A percentile compares a stretch with the other conserved stretches of the same genome.
Conservation (phyloP, 495 filamentous ascomycete genomes). For the Penicillium steckii region DNA sequence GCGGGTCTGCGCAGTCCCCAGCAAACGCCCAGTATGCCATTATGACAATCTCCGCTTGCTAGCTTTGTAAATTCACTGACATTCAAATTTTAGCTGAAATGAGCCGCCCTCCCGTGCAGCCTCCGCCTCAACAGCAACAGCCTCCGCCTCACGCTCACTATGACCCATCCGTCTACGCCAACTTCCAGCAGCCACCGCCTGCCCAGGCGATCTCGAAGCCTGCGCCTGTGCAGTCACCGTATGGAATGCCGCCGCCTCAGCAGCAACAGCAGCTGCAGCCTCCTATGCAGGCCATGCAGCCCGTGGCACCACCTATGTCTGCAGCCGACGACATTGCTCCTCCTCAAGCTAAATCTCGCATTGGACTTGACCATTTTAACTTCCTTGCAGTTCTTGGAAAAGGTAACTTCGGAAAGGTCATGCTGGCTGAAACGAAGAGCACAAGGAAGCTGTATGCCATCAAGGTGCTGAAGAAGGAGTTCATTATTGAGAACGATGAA, state of each 20-base stretch:
- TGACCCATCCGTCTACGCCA: constrained; percentile 70
- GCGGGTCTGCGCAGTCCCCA: constrained; percentile 30
- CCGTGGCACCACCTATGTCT: constrained; percentile 40
- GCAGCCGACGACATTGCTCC: constrained; percentile 56
- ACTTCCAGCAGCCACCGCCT: constrained; percentile 49
- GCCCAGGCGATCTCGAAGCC: constrained; percentile 30
- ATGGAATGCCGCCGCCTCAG: constrained; percentile 27
- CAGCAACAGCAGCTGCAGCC: constrained; percentile 15
- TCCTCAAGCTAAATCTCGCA: constrained; percentile 68
- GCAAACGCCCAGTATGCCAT: constrained; percentile 37
- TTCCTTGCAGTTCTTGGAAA: constrained; percentile 98
- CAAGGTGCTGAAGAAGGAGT: constrained; percentile 99
- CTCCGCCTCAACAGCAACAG: constrained; percentile 14
- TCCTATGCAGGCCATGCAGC: constrained; percentile 26
- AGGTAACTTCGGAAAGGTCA: constrained; percentile 99
- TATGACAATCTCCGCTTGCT: neutral
- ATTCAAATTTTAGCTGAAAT: constrained; percentile 21
- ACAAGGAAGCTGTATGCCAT: constrained; percentile 93
- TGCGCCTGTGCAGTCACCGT: constrained; percentile 11
- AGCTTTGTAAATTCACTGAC: constrained; percentile 1
- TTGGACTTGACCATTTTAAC: constrained; percentile 98
- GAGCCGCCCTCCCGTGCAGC: constrained; percentile 45
- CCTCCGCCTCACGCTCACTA: constrained; percentile 54
- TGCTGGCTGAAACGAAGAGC: constrained; percentile 96
- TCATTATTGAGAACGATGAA: constrained; percentile 99